Percentiles rank a stretch among this genome's conserved stretches.
phyloP scores from a whole-genome alignment of 2,329 filamentous ascomycete species.

The Xylaria sp. region DNA sequence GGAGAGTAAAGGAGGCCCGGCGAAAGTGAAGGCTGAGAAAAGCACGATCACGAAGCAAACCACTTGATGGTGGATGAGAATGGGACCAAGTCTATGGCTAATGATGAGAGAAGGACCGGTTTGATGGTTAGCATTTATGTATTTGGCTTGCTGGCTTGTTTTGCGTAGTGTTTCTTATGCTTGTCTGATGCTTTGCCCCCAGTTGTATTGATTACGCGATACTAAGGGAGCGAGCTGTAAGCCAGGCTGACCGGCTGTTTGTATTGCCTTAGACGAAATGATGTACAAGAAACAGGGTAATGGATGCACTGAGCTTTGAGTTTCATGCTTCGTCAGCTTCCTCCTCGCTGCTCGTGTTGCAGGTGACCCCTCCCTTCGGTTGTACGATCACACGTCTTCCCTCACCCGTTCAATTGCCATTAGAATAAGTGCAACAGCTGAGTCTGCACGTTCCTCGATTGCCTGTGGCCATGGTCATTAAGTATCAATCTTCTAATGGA shows the following conservation, averaged over 20 bases:
- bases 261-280: not conserved
- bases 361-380: not conserved
- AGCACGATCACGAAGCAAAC: constrained; percentile 6
- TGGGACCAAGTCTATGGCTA: constrained; percentile 4
- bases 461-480: not conserved
- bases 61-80: constrained; percentile 10
- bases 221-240: too few species aligned
- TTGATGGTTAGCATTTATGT: constrained; percentile 3
- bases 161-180: not conserved
- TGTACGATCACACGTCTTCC: not conserved
- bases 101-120: constrained; percentile 3
- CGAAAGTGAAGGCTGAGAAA: not conserved
- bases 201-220: too few species aligned
- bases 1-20: too few species aligned
- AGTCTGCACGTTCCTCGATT: not conserved
- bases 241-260: not conserved
- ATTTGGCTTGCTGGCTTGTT: constrained; percentile 9
- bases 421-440: too few species aligned
- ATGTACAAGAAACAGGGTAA: not conserved
- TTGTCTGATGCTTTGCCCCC: not conserved
- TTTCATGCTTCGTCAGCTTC: not conserved
- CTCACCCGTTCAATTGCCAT: not conserved
- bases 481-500: not conserved
- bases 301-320: not conserved
- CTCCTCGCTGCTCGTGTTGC: not conserved